These are phyloP conservation scores for Endocalyx cinctus DNA, from an alignment of 2,329 filamentous ascomycete species.

Conservation along the genomic window DNA sequence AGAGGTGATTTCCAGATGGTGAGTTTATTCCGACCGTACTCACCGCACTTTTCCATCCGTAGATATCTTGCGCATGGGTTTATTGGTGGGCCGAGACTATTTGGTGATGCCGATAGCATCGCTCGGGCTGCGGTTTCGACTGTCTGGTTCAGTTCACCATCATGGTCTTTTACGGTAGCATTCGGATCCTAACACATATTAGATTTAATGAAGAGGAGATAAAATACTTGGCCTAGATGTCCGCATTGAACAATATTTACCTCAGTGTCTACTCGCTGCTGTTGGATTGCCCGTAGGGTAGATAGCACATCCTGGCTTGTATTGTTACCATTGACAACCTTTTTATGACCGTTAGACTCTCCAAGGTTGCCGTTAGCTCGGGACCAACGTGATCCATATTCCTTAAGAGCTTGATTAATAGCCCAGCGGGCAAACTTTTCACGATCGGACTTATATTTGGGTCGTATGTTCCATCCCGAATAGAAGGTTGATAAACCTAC, in stretches of 20 bases:
- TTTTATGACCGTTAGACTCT: too few relatives aligned
- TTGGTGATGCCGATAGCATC: slow-evolving; percentile 19
- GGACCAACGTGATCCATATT: too few relatives aligned
- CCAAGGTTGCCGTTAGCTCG: too few relatives aligned
- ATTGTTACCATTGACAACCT: too few relatives aligned
- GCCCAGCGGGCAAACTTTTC: background rate
- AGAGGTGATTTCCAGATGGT: slow-evolving; percentile 19
- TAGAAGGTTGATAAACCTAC: slow-evolving; percentile 6
- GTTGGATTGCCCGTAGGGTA: too few relatives aligned
- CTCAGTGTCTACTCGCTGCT: too few relatives aligned
- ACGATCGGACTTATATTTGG: background rate
- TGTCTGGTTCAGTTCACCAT: slow-evolving; percentile 10
- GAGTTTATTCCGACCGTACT: slow-evolving; percentile 17
- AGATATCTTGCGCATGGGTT: slow-evolving; percentile 18
- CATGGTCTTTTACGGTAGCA: slow-evolving; percentile 6
- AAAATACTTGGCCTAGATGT: too few relatives aligned
- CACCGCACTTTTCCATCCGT: slow-evolving; percentile 17
- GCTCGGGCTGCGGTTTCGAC: slow-evolving; percentile 16
- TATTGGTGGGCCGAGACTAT: slow-evolving; percentile 22
- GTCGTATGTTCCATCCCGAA: slow-evolving; percentile 4
- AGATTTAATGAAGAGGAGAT: too few relatives aligned
- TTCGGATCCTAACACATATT: too few relatives aligned
- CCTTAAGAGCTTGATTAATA: background rate
- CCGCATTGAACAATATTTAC: too few relatives aligned
- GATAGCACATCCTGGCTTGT: too few relatives aligned